Conservation (phyloP, 2,329 filamentous ascomycete genomes). For the Ophidiomyces ophidiicola region DNA sequence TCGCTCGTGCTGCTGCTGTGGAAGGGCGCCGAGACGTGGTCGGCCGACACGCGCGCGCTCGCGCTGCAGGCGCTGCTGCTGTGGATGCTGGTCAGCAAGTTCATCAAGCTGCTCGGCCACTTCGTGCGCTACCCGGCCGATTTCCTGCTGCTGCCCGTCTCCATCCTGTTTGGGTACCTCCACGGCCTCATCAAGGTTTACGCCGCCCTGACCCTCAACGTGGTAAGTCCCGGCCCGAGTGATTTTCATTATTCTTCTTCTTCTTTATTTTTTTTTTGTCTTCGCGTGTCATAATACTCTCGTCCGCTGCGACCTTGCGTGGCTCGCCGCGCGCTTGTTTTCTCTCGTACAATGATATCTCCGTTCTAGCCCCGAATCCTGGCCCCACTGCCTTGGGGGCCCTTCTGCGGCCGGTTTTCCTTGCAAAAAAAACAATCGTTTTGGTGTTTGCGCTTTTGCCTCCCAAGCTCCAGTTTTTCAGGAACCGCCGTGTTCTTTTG, state of each 20-base stretch:
- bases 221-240: conserved; percentile 47
- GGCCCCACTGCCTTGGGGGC: too few species aligned
- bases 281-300: not conserved
- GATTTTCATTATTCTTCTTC: not conserved
- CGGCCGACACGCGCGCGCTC: conserved; percentile 40
- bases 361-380: too few species aligned
- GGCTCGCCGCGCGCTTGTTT: too few species aligned
- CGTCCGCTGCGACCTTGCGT: not conserved
- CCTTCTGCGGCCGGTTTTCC: too few species aligned
- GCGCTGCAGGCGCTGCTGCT: conserved; percentile 51
- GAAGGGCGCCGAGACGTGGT: conserved; percentile 54
- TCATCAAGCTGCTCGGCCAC: conserved; percentile 78
- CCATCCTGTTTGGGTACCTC: conserved; percentile 81
- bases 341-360: too few species aligned
- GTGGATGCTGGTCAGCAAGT: conserved; percentile 82
- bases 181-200: conserved; percentile 89
- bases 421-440: too few species aligned
- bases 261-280: not conserved
- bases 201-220: conserved; percentile 67
- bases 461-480: too few species aligned
- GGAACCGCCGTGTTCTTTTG: too few species aligned
- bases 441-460: too few species aligned
- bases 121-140: conserved; percentile 76
- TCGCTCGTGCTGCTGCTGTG: conserved; percentile 58
- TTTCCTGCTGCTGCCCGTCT: conserved; percentile 67